Base-by-base conservation (phyloP, 2,329 filamentous ascomycete genomes). In the Fusarium newnesense region DNA sequence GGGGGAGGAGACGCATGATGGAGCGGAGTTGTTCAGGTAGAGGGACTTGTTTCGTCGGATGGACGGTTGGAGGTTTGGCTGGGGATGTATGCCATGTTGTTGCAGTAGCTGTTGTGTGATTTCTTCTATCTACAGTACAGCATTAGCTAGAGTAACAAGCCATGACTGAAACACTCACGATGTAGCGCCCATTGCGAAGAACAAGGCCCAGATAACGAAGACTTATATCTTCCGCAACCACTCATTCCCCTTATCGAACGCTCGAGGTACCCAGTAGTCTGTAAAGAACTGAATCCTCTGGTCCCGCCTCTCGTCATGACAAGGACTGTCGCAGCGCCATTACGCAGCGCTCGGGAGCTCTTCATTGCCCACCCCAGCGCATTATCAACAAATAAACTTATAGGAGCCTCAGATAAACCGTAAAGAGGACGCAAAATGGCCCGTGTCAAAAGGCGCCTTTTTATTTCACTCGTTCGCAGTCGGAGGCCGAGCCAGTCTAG, bases 1-100 rank as follows among this genome's bases (percentile, higher is more conserved):
- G 85, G 6, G 86, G 82, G 18, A 90, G 81, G 19, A 86, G 84
- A 64, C 88, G 87, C 85, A 90, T 87, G 28, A 88, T 82, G 53
- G 83, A 81, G 63, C 87, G 87, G 28, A 89, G 81, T 58, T 87
- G 83, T 66, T 87, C 86, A 34, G 86, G 79, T 39, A 87, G 79
- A 77, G 77, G 67, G 64, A 73, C 67, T 56, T 75, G 56, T 43
- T 76, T 75, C 15, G 80, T 76, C 3, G 82, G 81, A 60, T 84
- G 80, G 47, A 80, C 74, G 1, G 81, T 81, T 1, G 84, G 83
- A 7, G 79, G 78, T 30, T 73, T 72, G 7, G 79, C 76, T 8
- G 79, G 75, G 19, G 76, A 74, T 13, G 78, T 67, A 37, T 79
- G 79, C 81, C 81, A 83, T 59, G 75, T 58, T 18, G 57, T 60